Conservation (phyloP, 2,329 filamentous ascomycete species). For the Pseudogymnoascus verrucosus region DNA sequence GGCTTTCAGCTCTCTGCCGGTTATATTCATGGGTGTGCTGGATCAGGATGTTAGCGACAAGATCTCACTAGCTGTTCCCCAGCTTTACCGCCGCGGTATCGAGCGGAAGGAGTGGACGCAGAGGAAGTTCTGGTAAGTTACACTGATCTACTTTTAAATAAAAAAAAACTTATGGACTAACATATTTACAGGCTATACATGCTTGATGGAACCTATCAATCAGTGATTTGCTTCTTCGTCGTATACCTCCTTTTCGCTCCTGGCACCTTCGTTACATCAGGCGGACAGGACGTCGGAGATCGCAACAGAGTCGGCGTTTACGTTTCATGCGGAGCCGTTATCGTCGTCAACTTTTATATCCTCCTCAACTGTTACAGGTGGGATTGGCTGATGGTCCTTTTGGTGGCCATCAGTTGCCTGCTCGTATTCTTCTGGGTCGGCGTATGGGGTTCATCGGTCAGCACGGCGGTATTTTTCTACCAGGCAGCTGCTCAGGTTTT, state of each 20-base stretch:
- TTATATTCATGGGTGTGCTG: slow-evolving; percentile 91
- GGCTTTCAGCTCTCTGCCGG: slow-evolving; percentile 89
- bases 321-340: slow-evolving; percentile 72
- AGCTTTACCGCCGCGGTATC: slow-evolving; percentile 91
- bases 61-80: slow-evolving; percentile 87
- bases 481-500: slow-evolving; percentile 72
- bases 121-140: slow-evolving; percentile 81
- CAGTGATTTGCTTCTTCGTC: slow-evolving; percentile 86
- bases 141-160: not conserved
- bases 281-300: slow-evolving; percentile 69
- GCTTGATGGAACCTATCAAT: slow-evolving; percentile 91
- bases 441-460: slow-evolving; percentile 56
- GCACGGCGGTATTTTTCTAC: slow-evolving; percentile 57
- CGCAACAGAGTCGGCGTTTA: slow-evolving; percentile 80
- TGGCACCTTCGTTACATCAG: slow-evolving; percentile 61
- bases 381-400: slow-evolving; percentile 91
- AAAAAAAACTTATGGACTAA: slow-evolving; percentile 21
- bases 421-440: slow-evolving; percentile 96
- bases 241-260: slow-evolving; percentile 71
- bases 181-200: slow-evolving; percentile 67
- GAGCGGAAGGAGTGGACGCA: slow-evolving; percentile 96
- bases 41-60: slow-evolving; percentile 95
- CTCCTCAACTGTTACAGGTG: slow-evolving; percentile 94
- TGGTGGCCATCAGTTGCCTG: slow-evolving; percentile 73
- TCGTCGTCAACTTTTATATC: slow-evolving; percentile 90